phyloP scores from a whole-genome alignment of 2,329 filamentous ascomycete genomes.

The Fusarium falciforme region DNA sequence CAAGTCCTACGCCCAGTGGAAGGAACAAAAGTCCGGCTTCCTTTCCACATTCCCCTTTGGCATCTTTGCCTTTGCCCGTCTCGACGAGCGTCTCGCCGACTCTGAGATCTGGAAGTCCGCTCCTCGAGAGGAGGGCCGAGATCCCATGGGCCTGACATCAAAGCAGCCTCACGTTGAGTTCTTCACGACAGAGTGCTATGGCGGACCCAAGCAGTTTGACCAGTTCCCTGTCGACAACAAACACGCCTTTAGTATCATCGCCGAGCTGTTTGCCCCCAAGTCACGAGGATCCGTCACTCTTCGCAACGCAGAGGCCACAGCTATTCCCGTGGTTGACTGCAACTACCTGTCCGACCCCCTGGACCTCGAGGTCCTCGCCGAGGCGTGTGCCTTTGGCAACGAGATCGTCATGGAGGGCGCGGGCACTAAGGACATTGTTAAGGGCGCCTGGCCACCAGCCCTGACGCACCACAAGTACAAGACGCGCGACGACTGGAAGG shows the following conservation, averaged over 20 bases:
- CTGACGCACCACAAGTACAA: constrained; percentile 63
- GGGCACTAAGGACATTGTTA: constrained; percentile 68
- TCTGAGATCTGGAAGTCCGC: constrained; percentile 66
- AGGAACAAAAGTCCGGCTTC: constrained; percentile 67
- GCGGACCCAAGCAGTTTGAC: constrained; percentile 67
- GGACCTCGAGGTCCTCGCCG: constrained; percentile 68
- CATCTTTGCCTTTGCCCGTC: constrained; percentile 69
- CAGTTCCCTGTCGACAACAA: constrained; percentile 64
- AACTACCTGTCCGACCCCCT: constrained; percentile 68
- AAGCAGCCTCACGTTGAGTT: constrained; percentile 71
- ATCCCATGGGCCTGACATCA: constrained; percentile 70
- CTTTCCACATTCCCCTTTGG: constrained; percentile 73
- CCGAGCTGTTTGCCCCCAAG: constrained; percentile 67
- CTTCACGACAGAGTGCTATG: constrained; percentile 72
- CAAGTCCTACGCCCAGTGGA: constrained; percentile 65
- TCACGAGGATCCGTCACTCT: constrained; percentile 67
- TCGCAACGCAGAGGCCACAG: constrained; percentile 58
- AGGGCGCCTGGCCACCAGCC: constrained; percentile 68
- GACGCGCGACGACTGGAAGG: constrained; percentile 64
- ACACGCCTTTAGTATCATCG: constrained; percentile 68
- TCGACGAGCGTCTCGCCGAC: constrained; percentile 68
- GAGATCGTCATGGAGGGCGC: constrained; percentile 69
- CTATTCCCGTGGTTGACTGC: constrained; percentile 68
- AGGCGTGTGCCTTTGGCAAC: constrained; percentile 68
- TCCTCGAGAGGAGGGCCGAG: constrained; percentile 60